Conservation (phyloP, 1,284 basidiomycete species). For the Takashimella tepidaria region DNA sequence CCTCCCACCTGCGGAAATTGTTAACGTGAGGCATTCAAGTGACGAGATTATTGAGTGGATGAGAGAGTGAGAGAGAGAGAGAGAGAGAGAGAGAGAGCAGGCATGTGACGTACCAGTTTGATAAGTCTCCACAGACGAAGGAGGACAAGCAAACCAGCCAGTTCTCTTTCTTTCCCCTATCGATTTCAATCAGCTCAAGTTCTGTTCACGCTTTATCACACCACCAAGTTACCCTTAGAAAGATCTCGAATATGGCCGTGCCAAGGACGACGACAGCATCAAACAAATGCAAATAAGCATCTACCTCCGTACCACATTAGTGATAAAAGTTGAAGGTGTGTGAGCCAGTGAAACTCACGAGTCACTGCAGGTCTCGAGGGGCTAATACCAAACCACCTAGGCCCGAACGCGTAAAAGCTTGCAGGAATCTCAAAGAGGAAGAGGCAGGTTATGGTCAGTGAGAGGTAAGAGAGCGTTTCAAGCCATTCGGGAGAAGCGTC, state of each 20-base stretch:
- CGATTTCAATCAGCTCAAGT: too few species aligned
- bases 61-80: neutral
- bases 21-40: too few species aligned
- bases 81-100: neutral
- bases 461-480: constrained; percentile 53
- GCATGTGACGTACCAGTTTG: constrained; percentile 54
- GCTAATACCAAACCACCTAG: constrained; percentile 11
- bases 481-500: constrained; percentile 58
- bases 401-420: constrained; percentile 60
- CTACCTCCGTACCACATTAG: too few species aligned
- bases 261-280: constrained; percentile 64
- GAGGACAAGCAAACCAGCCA: constrained; percentile 62
- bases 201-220: too few species aligned
- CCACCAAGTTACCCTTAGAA: constrained; percentile 56
- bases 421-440: constrained; percentile 72
- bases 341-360: neutral
- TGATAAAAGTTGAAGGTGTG: too few species aligned
- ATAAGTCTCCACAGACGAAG: constrained; percentile 72
- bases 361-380: constrained; percentile 1
- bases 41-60: neutral
- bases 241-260: constrained; percentile 66
- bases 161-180: constrained; percentile 57
- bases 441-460: constrained; percentile 55
- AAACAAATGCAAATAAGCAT: constrained; percentile 58
- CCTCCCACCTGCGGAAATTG: too few species aligned